Conservation (phyloP, 257 asterid species). For the Nyctanthes arbortristis region DNA sequence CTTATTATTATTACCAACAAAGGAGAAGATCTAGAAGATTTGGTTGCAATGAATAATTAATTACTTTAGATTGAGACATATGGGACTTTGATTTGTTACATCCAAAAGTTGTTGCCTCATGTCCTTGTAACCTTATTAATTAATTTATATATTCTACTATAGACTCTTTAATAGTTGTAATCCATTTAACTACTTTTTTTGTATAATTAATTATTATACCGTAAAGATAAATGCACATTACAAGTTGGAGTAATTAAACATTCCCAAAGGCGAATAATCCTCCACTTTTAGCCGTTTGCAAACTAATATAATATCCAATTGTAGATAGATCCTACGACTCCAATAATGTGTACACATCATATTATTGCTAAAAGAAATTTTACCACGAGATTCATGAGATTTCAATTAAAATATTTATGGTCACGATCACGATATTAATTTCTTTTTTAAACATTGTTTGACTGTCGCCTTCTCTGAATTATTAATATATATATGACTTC, state of each 20-base stretch:
- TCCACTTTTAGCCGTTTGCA: conserved; percentile 37
- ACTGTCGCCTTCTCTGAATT: no score
- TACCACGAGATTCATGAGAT: conserved; percentile 48
- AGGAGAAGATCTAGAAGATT: background rate
- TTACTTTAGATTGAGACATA: conserved; percentile 21
- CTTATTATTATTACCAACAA: background rate
- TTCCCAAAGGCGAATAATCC: conserved; percentile 29
- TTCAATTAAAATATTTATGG: no score
- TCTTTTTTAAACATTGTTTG: no score
- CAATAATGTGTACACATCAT: background rate
- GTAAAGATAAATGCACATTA: no score
- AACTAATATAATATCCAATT: conserved; percentile 2
- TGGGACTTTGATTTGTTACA: conserved; percentile 23
- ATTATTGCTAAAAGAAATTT: conserved; percentile 6
- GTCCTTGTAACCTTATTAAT: conserved; percentile 4
- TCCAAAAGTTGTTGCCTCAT: conserved; percentile 6
- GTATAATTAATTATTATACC: conserved; percentile 19
- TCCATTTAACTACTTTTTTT: conserved; percentile 24
- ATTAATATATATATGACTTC: no score
- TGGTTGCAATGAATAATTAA: background rate
- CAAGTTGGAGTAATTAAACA: no score
- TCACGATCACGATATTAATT: no score
- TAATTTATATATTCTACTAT: conserved; percentile 8
- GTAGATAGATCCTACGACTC: conserved; percentile 11
- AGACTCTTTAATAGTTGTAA: conserved; percentile 34